These are phyloP conservation scores for Apiotrichum sp. DNA, from an alignment of 1,284 basidiomycete genomes.

Conservation along the genomic window DNA sequence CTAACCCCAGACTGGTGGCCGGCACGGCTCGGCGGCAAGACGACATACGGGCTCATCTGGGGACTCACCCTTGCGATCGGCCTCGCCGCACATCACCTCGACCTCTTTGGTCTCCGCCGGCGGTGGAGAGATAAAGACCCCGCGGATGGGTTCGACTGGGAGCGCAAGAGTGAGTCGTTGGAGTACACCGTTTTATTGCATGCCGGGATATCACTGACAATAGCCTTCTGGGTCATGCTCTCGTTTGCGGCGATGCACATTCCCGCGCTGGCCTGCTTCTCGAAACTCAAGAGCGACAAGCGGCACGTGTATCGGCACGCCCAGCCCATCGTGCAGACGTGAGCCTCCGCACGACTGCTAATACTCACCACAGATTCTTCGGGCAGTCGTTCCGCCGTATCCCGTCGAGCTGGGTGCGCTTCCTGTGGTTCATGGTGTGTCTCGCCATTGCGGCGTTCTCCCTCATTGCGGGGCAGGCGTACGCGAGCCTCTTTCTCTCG, in stretches of 20 bases:
- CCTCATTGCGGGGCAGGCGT: constrained; percentile 55
- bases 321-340: constrained; percentile 14
- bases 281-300: constrained; percentile 45
- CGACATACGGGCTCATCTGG: constrained; percentile 53
- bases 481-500: constrained; percentile 52
- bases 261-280: constrained; percentile 51
- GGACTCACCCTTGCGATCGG: constrained; percentile 48
- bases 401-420: constrained; percentile 53
- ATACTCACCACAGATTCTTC: constrained; percentile 39
- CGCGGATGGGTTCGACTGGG: constrained; percentile 50
- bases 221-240: constrained; percentile 53
- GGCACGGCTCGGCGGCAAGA: constrained; percentile 49
- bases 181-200: background rate
- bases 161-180: constrained; percentile 50
- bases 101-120: constrained; percentile 43
- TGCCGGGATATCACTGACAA: background rate
- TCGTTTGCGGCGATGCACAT: constrained; percentile 54
- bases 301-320: constrained; percentile 40
- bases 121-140: constrained; percentile 22
- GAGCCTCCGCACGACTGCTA: background rate
- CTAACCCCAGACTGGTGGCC: constrained; percentile 45
- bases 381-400: constrained; percentile 48
- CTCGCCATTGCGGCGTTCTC: constrained; percentile 53
- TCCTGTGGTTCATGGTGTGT: constrained; percentile 54
- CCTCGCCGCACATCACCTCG: constrained; percentile 48